A percentile compares a stretch with the other conserved stretches of the same genome.
Conservation (phyloP, 148 eudicot species). For the Rhododendron mucronatum region DNA sequence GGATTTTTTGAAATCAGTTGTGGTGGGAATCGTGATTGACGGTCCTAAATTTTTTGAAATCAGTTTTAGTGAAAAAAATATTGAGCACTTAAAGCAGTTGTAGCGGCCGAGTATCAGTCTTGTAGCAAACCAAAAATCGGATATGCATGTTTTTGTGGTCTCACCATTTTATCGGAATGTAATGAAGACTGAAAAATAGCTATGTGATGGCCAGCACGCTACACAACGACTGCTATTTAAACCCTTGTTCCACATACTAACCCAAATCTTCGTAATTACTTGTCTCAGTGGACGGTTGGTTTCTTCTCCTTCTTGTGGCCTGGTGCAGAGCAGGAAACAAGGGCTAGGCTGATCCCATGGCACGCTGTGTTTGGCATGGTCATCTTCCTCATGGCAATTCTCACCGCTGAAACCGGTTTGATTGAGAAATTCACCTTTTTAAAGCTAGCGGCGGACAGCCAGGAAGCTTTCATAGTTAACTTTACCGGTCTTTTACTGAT, state of each 20-base stretch:
- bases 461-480: slow-evolving; percentile 45
- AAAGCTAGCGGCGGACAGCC: slow-evolving; percentile 14
- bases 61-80: neutral
- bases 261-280: neutral
- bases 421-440: slow-evolving; percentile 31
- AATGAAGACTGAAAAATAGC: neutral
- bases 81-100: neutral
- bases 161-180: neutral
- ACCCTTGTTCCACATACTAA: neutral
- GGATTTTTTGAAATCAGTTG: too few relatives aligned
- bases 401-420: slow-evolving; percentile 42
- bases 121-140: neutral
- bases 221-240: neutral
- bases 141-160: neutral
- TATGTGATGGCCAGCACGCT: neutral
- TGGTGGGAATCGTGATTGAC: neutral
- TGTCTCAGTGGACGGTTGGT: slow-evolving; percentile 32
- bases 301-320: slow-evolving; percentile 47
- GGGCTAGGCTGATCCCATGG: slow-evolving; percentile 45
- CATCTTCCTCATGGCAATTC: slow-evolving; percentile 40
- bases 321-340: slow-evolving; percentile 19
- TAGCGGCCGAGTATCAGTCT: neutral
- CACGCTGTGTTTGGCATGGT: slow-evolving; percentile 41
- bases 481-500: slow-evolving; percentile 49
- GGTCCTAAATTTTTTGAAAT: neutral